phyloP scores from a whole-genome alignment of 495 filamentous ascomycete species.

The Alectoria sarmentosa region DNA sequence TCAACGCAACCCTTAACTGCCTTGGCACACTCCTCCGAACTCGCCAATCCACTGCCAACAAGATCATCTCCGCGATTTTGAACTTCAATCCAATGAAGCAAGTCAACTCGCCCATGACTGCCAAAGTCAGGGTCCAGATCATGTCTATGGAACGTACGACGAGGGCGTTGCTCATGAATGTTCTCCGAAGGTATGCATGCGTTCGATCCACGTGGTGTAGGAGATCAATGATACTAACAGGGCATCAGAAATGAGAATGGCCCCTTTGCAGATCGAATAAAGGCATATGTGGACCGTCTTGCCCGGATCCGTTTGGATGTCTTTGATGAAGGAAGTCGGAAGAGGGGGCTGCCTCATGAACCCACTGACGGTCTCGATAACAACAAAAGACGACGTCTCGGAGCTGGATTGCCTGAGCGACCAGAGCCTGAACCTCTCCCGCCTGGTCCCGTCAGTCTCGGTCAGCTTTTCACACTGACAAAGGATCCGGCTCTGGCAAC shows the following conservation, averaged over 20 bases:
- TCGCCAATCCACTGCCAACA: constrained; percentile 70
- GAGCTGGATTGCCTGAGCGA: constrained; percentile 43
- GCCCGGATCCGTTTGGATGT: constrained; percentile 65
- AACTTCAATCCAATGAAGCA: constrained; percentile 85
- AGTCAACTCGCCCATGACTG: constrained; percentile 66
- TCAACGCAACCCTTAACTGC: constrained; percentile 87
- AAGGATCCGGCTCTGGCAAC: constrained; percentile 60
- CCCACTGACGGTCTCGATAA: constrained; percentile 61
- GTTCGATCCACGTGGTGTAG: not conserved
- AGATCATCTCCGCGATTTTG: constrained; percentile 76
- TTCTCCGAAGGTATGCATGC: constrained; percentile 61
- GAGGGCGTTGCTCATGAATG: constrained; percentile 69
- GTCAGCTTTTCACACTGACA: constrained; percentile 78
- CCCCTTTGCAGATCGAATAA: constrained; percentile 61
- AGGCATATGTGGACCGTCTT: constrained; percentile 73
- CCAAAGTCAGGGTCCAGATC: constrained; percentile 69
- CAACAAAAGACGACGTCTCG: constrained; percentile 63
- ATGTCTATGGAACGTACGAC: constrained; percentile 94
- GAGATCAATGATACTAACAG: constrained; percentile 16
- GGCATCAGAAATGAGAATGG: constrained; percentile 58
- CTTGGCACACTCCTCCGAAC: constrained; percentile 72
- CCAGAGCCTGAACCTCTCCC: constrained; percentile 58
- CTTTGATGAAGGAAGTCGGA: constrained; percentile 69
- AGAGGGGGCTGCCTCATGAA: constrained; percentile 61
- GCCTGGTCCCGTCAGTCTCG: constrained; percentile 65